Percentiles rank a stretch among this genome's conserved stretches.
These are phyloP conservation scores for Syzygium jambos DNA, from an alignment of 345 rosid genomes.

Conservation along the genomic window DNA sequence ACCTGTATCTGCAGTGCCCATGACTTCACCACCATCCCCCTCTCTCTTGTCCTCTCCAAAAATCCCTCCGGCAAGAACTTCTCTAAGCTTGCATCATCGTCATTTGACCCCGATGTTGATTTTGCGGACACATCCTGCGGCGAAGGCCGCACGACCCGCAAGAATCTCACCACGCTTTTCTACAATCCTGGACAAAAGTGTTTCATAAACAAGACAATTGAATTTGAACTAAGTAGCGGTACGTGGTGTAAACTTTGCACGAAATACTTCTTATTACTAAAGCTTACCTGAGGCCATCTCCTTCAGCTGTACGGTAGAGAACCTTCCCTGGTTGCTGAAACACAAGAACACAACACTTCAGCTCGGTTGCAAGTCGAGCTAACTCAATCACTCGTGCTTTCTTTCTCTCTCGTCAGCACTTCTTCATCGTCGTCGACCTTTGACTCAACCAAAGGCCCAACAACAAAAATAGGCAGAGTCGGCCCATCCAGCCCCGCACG, in stretches of 20 bases:
- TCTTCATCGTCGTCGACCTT: neutral
- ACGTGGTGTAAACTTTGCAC: neutral
- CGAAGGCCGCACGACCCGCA: conserved; percentile 1
- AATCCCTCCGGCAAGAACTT: neutral
- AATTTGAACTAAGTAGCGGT: neutral
- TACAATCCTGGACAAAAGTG: neutral
- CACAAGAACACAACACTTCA: conserved; percentile 1
- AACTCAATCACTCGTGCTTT: neutral
- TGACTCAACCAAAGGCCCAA: neutral
- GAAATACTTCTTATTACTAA: neutral
- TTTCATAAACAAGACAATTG: neutral
- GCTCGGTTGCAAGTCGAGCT: conserved; percentile 4
- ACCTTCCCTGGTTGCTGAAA: conserved; percentile 1
- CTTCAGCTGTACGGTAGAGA: neutral
- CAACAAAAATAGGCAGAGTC: neutral
- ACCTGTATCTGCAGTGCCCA: conserved; percentile 4
- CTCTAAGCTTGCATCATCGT: neutral
- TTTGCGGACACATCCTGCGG: neutral
- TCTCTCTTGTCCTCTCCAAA: conserved; percentile 4
- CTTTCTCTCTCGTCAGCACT: neutral
- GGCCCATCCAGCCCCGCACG: neutral
- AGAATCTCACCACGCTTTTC: neutral
- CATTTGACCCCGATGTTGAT: neutral
- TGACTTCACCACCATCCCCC: conserved; percentile 1
- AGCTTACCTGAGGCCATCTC: neutral